Percentiles rank a stretch among this genome's conserved stretches.
phyloP scores from a whole-genome alignment of 2,329 filamentous ascomycete species.

The Aspergillus chevalieri region DNA sequence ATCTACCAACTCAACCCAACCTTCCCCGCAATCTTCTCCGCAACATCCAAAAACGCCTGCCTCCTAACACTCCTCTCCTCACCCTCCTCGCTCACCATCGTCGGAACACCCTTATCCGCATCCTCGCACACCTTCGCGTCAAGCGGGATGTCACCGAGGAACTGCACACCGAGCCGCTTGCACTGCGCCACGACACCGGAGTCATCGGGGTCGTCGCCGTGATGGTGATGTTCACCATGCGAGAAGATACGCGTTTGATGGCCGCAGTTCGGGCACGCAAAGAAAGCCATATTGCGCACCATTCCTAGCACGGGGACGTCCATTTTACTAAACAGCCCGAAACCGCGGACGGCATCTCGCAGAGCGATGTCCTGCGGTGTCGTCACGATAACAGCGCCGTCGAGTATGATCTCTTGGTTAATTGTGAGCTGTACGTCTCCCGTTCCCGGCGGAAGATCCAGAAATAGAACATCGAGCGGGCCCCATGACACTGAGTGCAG shows the following conservation, averaged over 20 bases:
- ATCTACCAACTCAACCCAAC: conserved; percentile 38
- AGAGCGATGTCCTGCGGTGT: conserved; percentile 91
- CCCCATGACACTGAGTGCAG: conserved; percentile 95
- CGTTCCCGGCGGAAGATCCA: conserved; percentile 90
- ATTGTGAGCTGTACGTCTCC: conserved; percentile 97
- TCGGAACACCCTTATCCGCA: conserved; percentile 80
- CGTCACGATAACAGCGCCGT: conserved; percentile 77
- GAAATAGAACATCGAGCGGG: conserved; percentile 75
- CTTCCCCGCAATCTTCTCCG: conserved; percentile 46
- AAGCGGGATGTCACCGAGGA: conserved; percentile 82
- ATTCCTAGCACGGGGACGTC: conserved; percentile 72
- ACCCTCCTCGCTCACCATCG: conserved; percentile 75
- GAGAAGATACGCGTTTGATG: conserved; percentile 72
- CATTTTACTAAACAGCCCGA: conserved; percentile 87
- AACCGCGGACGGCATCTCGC: conserved; percentile 84
- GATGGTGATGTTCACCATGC: conserved; percentile 18
- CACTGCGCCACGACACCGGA: conserved; percentile 65
- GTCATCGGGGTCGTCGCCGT: conserved; percentile 33
- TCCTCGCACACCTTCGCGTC: conserved; percentile 82
- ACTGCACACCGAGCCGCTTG: conserved; percentile 63
- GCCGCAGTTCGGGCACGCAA: conserved; percentile 71
- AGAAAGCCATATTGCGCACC: conserved; percentile 87
- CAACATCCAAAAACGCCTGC: conserved; percentile 65
- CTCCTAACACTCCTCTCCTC: conserved; percentile 59
- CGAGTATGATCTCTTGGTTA: conserved; percentile 84